Evolutionary conservation across 306 rosid genomes (phyloP).

Genomic region (Pyrus bretschneideri): DNA sequence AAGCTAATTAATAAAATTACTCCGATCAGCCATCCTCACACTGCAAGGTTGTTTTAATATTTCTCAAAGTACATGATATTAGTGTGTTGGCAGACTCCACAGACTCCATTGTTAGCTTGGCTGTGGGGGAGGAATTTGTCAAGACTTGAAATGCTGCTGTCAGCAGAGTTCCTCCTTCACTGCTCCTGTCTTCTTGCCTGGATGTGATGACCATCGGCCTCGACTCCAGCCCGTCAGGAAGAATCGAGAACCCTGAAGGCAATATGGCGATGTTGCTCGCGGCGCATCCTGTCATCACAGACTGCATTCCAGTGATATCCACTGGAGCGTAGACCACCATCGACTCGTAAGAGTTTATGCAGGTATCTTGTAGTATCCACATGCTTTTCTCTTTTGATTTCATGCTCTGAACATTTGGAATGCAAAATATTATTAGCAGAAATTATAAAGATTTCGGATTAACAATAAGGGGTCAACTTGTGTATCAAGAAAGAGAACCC

Average conservation of each 20-base stretch:
- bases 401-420: slow-evolving; percentile 40
- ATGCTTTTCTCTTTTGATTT: slow-evolving; percentile 65
- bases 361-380: slow-evolving; percentile 91
- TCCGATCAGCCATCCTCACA: slow-evolving; percentile 70
- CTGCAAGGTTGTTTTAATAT: slow-evolving; percentile 75
- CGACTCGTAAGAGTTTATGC: slow-evolving; percentile 79
- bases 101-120: slow-evolving; percentile 74
- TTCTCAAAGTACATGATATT: slow-evolving; percentile 67
- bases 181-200: slow-evolving; percentile 52
- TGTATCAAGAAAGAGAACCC: slow-evolving; percentile 19
- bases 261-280: slow-evolving; percentile 77
- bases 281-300: slow-evolving; percentile 88
- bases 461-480: neutral
- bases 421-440: neutral
- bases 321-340: slow-evolving; percentile 84
- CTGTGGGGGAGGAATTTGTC: slow-evolving; percentile 71
- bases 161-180: slow-evolving; percentile 79
- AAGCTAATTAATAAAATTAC: slow-evolving; percentile 18
- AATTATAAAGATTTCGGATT: slow-evolving; percentile 2
- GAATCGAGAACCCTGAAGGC: slow-evolving; percentile 89
- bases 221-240: slow-evolving; percentile 75
- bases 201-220: slow-evolving; percentile 75
- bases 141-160: slow-evolving; percentile 78
- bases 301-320: slow-evolving; percentile 68
- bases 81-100: slow-evolving; percentile 76